Base-by-base conservation (phyloP, 2,329 filamentous ascomycete genomes). In the Hymenoscyphus albidus region DNA sequence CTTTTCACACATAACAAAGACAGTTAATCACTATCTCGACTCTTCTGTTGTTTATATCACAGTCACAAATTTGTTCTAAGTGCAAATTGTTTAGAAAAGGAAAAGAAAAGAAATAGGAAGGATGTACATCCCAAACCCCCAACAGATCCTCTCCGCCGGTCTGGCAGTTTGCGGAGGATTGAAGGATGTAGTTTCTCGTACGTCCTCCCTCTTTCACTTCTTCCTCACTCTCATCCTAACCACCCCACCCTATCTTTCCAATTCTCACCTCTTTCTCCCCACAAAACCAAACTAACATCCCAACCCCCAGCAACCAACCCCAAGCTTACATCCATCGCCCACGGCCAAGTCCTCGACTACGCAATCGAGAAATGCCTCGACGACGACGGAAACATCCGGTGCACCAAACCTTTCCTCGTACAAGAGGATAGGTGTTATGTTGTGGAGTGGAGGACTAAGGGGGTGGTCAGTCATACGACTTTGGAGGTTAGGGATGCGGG, bases 301-400 rank as follows among this genome's bases (percentile, higher is more conserved):
- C 35, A 35, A 35, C 35, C 35, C 35, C 35, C 35, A 35, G 9
- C 65, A 66, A 42, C 2, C n/a, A 22, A 55, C n/a, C 42, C 27
- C 3, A 27, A 42, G 5, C 70, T 71, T 13, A 58, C 5, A 62
- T 58, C 18, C 58, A 18, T 78, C 39, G 38, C 71, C 31, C 70
- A 75, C 14, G 79, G 79, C 64, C 75, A 72, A 18, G 70, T 80
- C 14, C 69, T 80, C 58, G 79, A 80, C 72, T 80, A 73, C 70
- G 78, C 78, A 0, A 72, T 80, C 0, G 76, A 80, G 62, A 76
- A 77, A 54, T 81, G 79, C 68, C 58, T 77, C 62, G 79, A 81
- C 62, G 44, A 39, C 31, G 75, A 78, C 16, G 76, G 77, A 40
- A 77, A 79, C 67, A 70, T 40, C 4, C 67, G 69, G 3, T 69